Conservation (phyloP, 805 yeast species). For the Ogataea populi-albae region DNA sequence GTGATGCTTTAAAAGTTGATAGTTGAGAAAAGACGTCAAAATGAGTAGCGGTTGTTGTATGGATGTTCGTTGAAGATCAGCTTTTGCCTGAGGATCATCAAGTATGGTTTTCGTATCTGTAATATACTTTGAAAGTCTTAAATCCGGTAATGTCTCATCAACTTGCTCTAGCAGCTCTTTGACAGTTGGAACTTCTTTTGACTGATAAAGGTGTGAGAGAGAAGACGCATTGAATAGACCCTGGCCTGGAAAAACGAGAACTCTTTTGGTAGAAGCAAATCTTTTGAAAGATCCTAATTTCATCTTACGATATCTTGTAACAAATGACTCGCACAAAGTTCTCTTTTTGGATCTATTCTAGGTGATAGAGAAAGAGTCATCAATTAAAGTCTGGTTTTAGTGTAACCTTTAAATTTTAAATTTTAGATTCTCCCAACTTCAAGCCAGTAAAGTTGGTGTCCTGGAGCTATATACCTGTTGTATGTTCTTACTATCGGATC, state of each 20-base stretch:
- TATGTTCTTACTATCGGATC: no score
- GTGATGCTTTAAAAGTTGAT: slow-evolving; percentile 14
- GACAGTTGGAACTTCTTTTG: slow-evolving; percentile 11
- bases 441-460: no score
- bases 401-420: no score
- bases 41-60: slow-evolving; percentile 34
- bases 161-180: slow-evolving; percentile 13
- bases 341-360: no score
- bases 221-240: slow-evolving; percentile 24
- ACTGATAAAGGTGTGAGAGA: slow-evolving; percentile 10
- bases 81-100: background rate
- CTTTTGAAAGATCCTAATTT: no score
- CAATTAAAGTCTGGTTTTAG: no score
- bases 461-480: no score
- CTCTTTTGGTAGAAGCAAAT: slow-evolving; percentile 8
- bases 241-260: slow-evolving; percentile 32
- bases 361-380: no score
- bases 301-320: no score
- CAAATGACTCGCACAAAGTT: no score
- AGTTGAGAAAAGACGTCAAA: slow-evolving; percentile 24
- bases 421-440: no score
- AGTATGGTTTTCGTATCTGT: slow-evolving; percentile 10
- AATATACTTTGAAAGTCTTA: slow-evolving; percentile 20
- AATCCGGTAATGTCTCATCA: slow-evolving; percentile 21
- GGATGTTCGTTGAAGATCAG: slow-evolving; percentile 24